Evolutionary conservation across 345 rosid genomes (phyloP).

Genomic region (Rhizophora apiculata): DNA sequence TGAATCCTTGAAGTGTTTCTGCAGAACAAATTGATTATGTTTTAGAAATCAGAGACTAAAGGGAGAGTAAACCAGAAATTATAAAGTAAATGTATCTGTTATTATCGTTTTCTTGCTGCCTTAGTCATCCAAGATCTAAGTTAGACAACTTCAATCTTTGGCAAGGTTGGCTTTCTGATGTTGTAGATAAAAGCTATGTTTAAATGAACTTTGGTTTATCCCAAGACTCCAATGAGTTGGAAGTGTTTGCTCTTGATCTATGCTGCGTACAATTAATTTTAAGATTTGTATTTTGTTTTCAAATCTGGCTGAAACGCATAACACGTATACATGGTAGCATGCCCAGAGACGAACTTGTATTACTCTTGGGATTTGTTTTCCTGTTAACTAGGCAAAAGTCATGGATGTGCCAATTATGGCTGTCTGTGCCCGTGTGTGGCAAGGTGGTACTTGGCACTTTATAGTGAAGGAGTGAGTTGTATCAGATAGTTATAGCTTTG

Average conservation of each 20-base stretch:
- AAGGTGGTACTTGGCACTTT: neutral
- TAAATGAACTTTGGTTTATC: constrained; percentile 4
- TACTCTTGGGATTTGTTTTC: neutral
- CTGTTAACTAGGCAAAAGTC: too few species aligned
- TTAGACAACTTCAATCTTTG: neutral
- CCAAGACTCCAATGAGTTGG: neutral
- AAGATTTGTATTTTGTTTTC: neutral
- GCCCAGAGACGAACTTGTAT: neutral
- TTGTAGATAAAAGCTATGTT: neutral
- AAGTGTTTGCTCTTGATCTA: neutral
- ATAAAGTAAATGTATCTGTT: neutral
- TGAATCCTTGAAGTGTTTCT: neutral
- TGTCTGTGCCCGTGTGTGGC: too few species aligned
- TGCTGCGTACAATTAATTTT: neutral
- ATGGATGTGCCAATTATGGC: neutral
- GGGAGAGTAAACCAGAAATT: too few species aligned
- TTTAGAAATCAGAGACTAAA: too few species aligned
- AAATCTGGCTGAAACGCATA: neutral
- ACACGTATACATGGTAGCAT: neutral
- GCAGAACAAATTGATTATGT: too few species aligned
- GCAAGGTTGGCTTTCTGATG: neutral
- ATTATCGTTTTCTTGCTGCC: neutral
- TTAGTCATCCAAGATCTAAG: neutral
- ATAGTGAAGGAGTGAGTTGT: neutral
- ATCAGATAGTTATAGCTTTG: constrained; percentile 12